Evolutionary conservation across 2,329 filamentous ascomycete genomes (phyloP).

Genomic region (Alternaria atra): DNA sequence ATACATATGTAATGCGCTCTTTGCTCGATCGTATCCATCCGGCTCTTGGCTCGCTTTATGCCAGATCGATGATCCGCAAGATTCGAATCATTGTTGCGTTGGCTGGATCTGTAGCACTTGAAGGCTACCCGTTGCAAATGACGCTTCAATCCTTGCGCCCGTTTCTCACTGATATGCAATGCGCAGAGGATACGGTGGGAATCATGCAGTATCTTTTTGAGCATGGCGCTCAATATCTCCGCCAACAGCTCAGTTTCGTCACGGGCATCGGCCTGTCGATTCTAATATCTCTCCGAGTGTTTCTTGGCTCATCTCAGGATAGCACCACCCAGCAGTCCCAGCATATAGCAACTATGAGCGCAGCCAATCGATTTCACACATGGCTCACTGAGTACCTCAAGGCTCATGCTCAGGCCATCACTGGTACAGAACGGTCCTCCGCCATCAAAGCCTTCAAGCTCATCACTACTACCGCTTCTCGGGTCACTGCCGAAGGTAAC

Average conservation of each 20-base stretch:
- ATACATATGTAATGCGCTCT: conserved; percentile 77
- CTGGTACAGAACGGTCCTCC: conserved; percentile 29
- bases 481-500: conserved; percentile 73
- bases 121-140: conserved; percentile 90
- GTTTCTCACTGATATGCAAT: conserved; percentile 83
- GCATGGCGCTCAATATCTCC: conserved; percentile 71
- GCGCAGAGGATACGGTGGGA: conserved; percentile 88
- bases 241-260: conserved; percentile 74
- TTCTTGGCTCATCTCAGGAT: conserved; percentile 77
- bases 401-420: conserved; percentile 53
- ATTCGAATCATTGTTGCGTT: conserved; percentile 82
- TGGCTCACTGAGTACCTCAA: conserved; percentile 80
- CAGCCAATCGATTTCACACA: conserved; percentile 75
- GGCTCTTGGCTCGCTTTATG: conserved; percentile 85
- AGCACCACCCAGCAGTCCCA: conserved; percentile 87
- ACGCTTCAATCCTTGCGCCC: conserved; percentile 80
- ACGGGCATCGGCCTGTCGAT: conserved; percentile 82
- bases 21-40: conserved; percentile 83
- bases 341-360: conserved; percentile 77
- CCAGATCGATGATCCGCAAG: conserved; percentile 86
- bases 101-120: conserved; percentile 74
- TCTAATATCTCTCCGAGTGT: conserved; percentile 78
- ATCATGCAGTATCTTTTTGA: conserved; percentile 84
- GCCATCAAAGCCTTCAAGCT: conserved; percentile 66
- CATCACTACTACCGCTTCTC: conserved; percentile 74